These are phyloP conservation scores for Tuber melanosporum DNA, from an alignment of 495 filamentous ascomycete species.

Conservation along the genomic window DNA sequence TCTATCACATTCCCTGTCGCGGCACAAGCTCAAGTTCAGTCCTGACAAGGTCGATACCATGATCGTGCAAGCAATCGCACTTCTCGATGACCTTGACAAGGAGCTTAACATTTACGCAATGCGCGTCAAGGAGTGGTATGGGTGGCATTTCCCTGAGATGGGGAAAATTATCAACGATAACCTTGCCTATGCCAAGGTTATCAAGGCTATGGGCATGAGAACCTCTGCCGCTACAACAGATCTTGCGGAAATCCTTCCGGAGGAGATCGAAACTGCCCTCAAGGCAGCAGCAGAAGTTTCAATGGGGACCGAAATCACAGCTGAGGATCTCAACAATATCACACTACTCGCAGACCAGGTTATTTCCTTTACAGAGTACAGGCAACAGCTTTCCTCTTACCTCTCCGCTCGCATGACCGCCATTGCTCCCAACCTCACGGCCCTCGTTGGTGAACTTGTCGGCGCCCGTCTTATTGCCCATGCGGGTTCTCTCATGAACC, in stretches of 20 bases:
- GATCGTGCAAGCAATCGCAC: slow-evolving; percentile 93
- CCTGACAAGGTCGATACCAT: slow-evolving; percentile 99
- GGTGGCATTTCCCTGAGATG: slow-evolving; percentile 99
- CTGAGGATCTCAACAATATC: slow-evolving; percentile 85
- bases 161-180: slow-evolving; percentile 97
- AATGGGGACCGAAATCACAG: slow-evolving; percentile 95
- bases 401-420: slow-evolving; percentile 90
- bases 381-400: slow-evolving; percentile 78
- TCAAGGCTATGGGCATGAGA: slow-evolving; percentile 81
- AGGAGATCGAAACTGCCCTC: slow-evolving; percentile 87
- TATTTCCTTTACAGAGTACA: slow-evolving; percentile 81
- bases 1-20: slow-evolving; percentile 93
- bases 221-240: slow-evolving; percentile 66
- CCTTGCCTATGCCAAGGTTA: slow-evolving; percentile 81
- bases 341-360: slow-evolving; percentile 86
- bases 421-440: slow-evolving; percentile 92
- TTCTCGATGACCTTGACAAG: slow-evolving; percentile 95
- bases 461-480: slow-evolving; percentile 94
- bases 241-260: slow-evolving; percentile 85
- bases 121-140: slow-evolving; percentile 99
- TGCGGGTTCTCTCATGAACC: slow-evolving; percentile 86
- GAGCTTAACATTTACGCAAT: slow-evolving; percentile 98
- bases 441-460: slow-evolving; percentile 87
- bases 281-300: slow-evolving; percentile 92
- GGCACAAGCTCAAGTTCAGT: slow-evolving; percentile 97